Evolutionary conservation across 2,329 filamentous ascomycete species (phyloP), one percentile per base, ranked within the genome.

Genomic region (Fusarium pseudocircinatum): DNA sequence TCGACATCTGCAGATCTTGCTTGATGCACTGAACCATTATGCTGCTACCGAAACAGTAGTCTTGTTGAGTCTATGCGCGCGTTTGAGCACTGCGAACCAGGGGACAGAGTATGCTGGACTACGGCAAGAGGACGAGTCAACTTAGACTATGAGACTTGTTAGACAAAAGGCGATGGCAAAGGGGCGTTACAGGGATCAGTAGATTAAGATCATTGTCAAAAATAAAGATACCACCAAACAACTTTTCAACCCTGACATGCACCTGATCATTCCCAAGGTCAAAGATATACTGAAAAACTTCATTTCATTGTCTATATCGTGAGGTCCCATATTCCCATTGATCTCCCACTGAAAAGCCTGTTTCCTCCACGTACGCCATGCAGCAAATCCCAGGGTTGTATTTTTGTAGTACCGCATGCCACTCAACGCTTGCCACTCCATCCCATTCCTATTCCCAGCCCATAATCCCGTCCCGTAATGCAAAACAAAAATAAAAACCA

Each of bases 31-130:
- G 71, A 98, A 99, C 78, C 97, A 98, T 82, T 97, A 98, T 77
- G 96, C 96, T 6, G 96, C 96, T 0, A 98, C 96, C 0, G 96
- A 99, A 85, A 98, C 96, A 43, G 96, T 98, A 7, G 96, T 97
- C 24, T 87, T 99, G 73, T 84, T 98, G 70, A 96, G 95, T 74
- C 85, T 99, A 22, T 97, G 94, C 79, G 94, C 94, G 18, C 85
- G 94, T 69, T 80, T 97, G 78, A 95, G 93, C 78, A 94, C 93
- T 67, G 94, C 93, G 18, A 94, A 93, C 69, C 93, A 95, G 79
- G 93, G 93, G 26, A 91, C 89, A 1, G 89, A 91, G 78, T 91
- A 88, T 77, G 87, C 88, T 15, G 90, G 89, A 6, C 77, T 90
- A 65, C 85, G 87, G 60, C 83, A 85, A n/a, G 90, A 92, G 67